Evolutionary conservation across 208 protist species (phyloP).

Genomic region (Acanthamoeba polyphaga): DNA sequence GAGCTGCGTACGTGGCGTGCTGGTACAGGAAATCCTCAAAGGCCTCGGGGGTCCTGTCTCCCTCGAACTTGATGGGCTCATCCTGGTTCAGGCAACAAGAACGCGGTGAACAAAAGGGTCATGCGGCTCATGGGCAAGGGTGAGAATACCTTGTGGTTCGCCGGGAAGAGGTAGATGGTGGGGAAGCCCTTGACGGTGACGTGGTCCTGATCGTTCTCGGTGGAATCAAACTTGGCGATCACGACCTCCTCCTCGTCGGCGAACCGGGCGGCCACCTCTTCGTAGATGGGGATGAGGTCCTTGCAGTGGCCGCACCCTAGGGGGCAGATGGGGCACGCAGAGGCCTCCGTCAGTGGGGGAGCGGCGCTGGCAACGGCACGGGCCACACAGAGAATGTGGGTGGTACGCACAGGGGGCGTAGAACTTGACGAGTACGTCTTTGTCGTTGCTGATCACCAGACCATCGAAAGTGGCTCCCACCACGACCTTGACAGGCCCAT

Average conservation of each 20-base stretch:
- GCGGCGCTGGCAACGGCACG: too few relatives aligned
- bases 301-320: constrained; percentile 96
- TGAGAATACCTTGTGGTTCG: background rate
- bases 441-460: constrained; percentile 78
- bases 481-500: constrained; percentile 75
- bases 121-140: too few relatives aligned
- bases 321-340: background rate
- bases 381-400: too few relatives aligned
- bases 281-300: constrained; percentile 78
- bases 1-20: constrained; percentile 1
- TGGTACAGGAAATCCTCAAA: constrained; percentile 68
- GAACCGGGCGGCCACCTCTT: constrained; percentile 82
- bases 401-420: constrained; percentile 91
- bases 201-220: constrained; percentile 82
- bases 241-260: constrained; percentile 78
- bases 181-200: constrained; percentile 82
- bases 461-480: constrained; percentile 78
- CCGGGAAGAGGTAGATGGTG: constrained; percentile 84
- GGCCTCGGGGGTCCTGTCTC: constrained; percentile 73
- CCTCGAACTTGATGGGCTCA: constrained; percentile 69
- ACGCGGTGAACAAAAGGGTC: too few relatives aligned
- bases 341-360: background rate
- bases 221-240: constrained; percentile 88
- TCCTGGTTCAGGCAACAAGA: too few relatives aligned
- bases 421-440: constrained; percentile 93